phyloP scores from a whole-genome alignment of 2,329 filamentous ascomycete genomes.

The Ceratocystis albifundus region DNA sequence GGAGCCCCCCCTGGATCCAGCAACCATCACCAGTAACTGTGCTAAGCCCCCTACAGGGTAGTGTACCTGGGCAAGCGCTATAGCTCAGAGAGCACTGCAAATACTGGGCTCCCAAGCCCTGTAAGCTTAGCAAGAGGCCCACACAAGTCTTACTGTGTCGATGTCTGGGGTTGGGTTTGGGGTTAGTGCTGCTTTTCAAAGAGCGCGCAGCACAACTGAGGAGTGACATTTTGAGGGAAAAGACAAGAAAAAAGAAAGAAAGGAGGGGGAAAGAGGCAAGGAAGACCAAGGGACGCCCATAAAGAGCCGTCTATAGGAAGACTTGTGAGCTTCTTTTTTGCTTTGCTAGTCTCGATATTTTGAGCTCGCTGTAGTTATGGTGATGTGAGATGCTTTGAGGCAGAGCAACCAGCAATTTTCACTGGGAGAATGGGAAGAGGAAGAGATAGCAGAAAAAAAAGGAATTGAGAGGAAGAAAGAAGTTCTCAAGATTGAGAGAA shows the following conservation, averaged over 20 bases:
- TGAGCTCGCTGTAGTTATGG: too few species aligned
- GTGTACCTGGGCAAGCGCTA: background rate
- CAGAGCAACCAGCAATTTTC: background rate
- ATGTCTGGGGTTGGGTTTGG: background rate
- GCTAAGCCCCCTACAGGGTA: background rate
- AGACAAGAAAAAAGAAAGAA: background rate
- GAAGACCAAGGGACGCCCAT: background rate
- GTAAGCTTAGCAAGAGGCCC: background rate
- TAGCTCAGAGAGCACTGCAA: background rate
- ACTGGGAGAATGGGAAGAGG: background rate
- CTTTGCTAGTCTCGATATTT: background rate
- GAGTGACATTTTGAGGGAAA: constrained; percentile 15
- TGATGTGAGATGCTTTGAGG: too few species aligned
- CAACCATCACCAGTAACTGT: background rate
- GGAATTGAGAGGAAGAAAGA: constrained; percentile 2
- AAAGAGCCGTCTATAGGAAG: background rate
- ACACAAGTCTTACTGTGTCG: background rate
- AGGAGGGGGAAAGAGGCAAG: background rate
- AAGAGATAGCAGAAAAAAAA: background rate
- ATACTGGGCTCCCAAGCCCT: background rate
- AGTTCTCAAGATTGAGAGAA: background rate
- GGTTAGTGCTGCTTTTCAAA: background rate
- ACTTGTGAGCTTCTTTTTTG: background rate
- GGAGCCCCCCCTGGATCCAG: background rate
- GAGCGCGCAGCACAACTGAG: constrained; percentile 17